phyloP scores from a whole-genome alignment of 345 rosid genomes.

The Hibiscus trionum region DNA sequence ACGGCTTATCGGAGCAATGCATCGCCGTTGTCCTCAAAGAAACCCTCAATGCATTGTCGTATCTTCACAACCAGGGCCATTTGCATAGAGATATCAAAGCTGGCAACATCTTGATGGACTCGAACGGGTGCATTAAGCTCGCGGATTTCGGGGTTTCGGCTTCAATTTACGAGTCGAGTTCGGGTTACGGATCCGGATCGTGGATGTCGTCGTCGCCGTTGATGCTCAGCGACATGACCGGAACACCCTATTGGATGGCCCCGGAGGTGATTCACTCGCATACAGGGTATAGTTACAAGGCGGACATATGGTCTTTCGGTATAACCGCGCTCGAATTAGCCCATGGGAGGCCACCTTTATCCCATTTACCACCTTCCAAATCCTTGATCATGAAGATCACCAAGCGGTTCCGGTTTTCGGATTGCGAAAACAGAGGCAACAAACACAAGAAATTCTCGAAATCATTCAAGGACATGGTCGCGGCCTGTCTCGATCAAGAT shows the following conservation, averaged over 20 bases:
- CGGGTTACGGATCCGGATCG: conserved; percentile 1
- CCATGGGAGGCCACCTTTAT: conserved; percentile 74
- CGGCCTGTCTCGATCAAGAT: conserved; percentile 68
- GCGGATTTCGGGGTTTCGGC: conserved; percentile 92
- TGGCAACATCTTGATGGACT: conserved; percentile 67
- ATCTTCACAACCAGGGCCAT: conserved; percentile 76
- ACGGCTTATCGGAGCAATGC: conserved; percentile 67
- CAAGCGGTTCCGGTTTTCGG: conserved; percentile 59
- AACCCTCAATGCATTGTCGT: conserved; percentile 56
- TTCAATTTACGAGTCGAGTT: conserved; percentile 50
- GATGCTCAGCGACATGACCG: conserved; percentile 57
- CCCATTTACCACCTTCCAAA: conserved; percentile 71
- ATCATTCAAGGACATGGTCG: conserved; percentile 79
- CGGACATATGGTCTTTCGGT: conserved; percentile 95
- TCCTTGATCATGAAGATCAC: conserved; percentile 78
- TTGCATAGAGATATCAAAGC: conserved; percentile 74
- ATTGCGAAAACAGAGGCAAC: conserved; percentile 43
- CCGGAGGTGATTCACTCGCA: conserved; percentile 95
- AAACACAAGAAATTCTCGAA: conserved; percentile 61
- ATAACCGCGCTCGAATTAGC: conserved; percentile 84
- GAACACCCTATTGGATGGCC: conserved; percentile 97
- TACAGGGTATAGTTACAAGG: conserved; percentile 75
- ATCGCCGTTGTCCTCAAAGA: conserved; percentile 65
- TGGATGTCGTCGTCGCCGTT: conserved; percentile 29
- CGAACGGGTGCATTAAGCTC: conserved; percentile 58